Evolutionary conservation across 371 early-diverging fungal genomes (phyloP).

Genomic region (Parasitella parasitica): DNA sequence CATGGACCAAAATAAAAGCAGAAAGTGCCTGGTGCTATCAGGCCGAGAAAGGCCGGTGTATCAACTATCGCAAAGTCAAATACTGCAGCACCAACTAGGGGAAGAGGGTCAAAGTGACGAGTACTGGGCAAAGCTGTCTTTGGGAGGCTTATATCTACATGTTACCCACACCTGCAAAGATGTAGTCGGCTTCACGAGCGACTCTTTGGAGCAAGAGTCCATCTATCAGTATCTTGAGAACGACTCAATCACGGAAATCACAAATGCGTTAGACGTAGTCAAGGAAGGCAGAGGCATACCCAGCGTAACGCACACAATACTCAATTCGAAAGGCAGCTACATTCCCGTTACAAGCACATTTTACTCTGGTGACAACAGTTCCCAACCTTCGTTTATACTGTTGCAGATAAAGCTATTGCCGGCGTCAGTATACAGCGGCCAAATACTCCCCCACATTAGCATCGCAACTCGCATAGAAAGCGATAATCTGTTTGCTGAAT

Average conservation of each 20-base stretch:
- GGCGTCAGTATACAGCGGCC: neutral
- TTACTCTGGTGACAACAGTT: slow-evolving; percentile 37
- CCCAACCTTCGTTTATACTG: slow-evolving; percentile 32
- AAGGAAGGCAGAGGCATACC: slow-evolving; percentile 23
- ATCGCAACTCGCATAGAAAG: neutral
- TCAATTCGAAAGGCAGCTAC: slow-evolving; percentile 41
- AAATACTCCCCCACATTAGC: neutral
- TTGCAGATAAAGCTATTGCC: slow-evolving; percentile 18
- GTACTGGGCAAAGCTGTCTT: slow-evolving; percentile 60
- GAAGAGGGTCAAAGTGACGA: slow-evolving; percentile 15
- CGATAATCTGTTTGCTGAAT: slow-evolving; percentile 33
- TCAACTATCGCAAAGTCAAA: slow-evolving; percentile 15
- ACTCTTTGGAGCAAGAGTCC: slow-evolving; percentile 42
- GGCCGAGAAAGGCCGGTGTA: slow-evolving; percentile 47
- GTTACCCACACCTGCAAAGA: slow-evolving; percentile 31
- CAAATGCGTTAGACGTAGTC: slow-evolving; percentile 37
- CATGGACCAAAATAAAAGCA: slow-evolving; percentile 50
- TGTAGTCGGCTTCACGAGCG: slow-evolving; percentile 35
- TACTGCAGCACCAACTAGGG: neutral
- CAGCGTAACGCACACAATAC: slow-evolving; percentile 30
- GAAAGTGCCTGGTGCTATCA: slow-evolving; percentile 57
- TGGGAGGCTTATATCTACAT: slow-evolving; percentile 55
- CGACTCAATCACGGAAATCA: slow-evolving; percentile 37
- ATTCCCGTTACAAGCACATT: slow-evolving; percentile 35
- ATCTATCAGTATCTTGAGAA: slow-evolving; percentile 52